Evolutionary conservation across 805 yeast genomes (phyloP).

Genomic region (Lipomyces chichibuensis): DNA sequence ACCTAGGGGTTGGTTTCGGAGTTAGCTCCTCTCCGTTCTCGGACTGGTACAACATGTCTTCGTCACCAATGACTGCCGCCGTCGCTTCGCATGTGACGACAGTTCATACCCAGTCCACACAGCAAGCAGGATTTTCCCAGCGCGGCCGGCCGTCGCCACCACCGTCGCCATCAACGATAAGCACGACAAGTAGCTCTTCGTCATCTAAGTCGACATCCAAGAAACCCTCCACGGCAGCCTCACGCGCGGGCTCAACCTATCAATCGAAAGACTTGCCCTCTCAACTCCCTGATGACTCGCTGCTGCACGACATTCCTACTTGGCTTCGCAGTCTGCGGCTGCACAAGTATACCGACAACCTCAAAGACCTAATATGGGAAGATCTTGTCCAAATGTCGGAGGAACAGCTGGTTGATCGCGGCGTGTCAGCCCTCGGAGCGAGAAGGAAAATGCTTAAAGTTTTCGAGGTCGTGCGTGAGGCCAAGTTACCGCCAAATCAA

Average conservation of each 20-base stretch:
- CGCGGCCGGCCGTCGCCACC: conserved; percentile 1
- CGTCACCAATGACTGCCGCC: not conserved
- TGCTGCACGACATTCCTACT: conserved; percentile 76
- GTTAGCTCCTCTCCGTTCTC: conserved; percentile 12
- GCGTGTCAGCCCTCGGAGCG: conserved; percentile 95
- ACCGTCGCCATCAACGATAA: conserved; percentile 4
- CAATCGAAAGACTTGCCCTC: not conserved
- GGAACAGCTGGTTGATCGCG: conserved; percentile 67
- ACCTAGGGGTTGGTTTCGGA: conserved; percentile 5
- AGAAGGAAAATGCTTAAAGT: conserved; percentile 90
- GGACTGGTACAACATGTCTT: conserved; percentile 17
- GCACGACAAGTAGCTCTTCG: not conserved
- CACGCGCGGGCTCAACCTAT: conserved; percentile 14
- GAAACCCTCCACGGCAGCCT: conserved; percentile 45
- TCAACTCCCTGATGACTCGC: conserved; percentile 37
- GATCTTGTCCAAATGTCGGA: conserved; percentile 75
- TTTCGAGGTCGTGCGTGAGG: conserved; percentile 75
- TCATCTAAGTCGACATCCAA: conserved; percentile 48
- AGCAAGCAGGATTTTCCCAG: not conserved
- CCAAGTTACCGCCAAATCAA: conserved; percentile 30
- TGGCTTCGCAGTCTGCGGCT: conserved; percentile 89
- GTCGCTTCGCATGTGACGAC: not conserved
- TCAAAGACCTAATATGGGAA: conserved; percentile 76
- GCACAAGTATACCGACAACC: conserved; percentile 89
- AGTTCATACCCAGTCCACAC: not conserved